Evolutionary conservation across 169 alveolate species (phyloP).

Genomic region (Eimeria sp.): DNA sequence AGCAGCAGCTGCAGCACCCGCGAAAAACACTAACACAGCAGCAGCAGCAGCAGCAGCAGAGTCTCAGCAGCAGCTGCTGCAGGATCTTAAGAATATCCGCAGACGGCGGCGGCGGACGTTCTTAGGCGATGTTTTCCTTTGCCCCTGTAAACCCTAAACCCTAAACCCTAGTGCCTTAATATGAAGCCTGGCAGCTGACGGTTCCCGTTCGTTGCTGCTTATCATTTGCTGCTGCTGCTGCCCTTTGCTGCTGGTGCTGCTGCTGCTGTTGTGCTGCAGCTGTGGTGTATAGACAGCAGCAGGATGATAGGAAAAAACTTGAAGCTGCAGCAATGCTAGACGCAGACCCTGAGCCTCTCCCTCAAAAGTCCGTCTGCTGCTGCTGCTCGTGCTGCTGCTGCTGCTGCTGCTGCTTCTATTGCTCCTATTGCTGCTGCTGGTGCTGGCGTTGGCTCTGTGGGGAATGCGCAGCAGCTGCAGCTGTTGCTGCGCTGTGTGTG

Average conservation of each 20-base stretch:
- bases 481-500: not conserved
- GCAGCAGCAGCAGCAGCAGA: not conserved
- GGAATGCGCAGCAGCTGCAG: no score
- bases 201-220: not conserved
- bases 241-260: not conserved
- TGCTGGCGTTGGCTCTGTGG: no score
- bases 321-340: conserved; percentile 2
- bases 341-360: not conserved
- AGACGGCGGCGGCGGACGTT: conserved; percentile 14
- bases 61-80: not conserved
- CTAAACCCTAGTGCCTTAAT: not conserved
- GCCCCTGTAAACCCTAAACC: conserved; percentile 12
- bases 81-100: not conserved
- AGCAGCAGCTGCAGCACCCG: not conserved
- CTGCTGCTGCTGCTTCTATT: not conserved
- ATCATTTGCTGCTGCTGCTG: not conserved
- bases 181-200: not conserved
- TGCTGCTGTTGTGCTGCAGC: not conserved
- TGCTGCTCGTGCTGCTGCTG: not conserved
- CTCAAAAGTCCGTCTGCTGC: not conserved
- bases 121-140: not conserved
- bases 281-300: conserved; percentile 38
- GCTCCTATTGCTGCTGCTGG: no score
- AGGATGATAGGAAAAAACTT: not conserved
- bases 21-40: not conserved